Evolutionary conservation across 257 asterid species (phyloP), one percentile per base, ranked within the genome.

Genomic region (Solanum appendiculatum): DNA sequence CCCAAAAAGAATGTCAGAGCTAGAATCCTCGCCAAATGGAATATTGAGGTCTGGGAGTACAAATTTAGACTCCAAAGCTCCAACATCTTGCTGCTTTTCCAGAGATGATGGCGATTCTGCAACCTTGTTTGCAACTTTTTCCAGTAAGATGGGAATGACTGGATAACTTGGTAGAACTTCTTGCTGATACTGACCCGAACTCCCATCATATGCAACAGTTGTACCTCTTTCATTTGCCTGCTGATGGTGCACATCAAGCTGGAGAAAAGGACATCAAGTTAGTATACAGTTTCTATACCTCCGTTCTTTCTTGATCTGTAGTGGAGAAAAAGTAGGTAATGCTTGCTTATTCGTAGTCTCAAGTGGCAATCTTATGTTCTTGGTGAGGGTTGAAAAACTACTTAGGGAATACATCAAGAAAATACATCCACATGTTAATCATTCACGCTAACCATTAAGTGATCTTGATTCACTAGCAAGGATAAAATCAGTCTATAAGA

Each of bases 21-120:
- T 86, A 16, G 90, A 80, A 29, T 86, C 90, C 73, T 87, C 92
- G 56, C 85, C 94, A 34, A 92, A 42, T 3, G 92, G 91, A 63
- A 92, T 87, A 83, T 92, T 92, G 64, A 92, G 90, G 39, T 92
- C 94, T 3, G 94, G 94, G 66, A 92, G 92, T 33, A 70, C 90
- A 81, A 88, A 84, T 12, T 87, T 87, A 80, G 44, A 54, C 63
- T 85, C 87, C 85, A 31, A 7, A 60, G 23, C 18, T 56, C 25
- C 4, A 18, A 54, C 25, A 5, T 27, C 42, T 48, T 86, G 37
- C 85, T 86, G 85, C 77, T 51, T 58, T 42, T 85, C 78, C 77
- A 39, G 42, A 60, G 58, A 36, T 40, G 58, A 29, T 40, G 77
- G 87, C 34, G 23, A 33, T 64, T 20, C 21, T 15, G 82, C 46